A percentile compares a stretch with the other conserved stretches of the same genome.
Conservation (phyloP, 2,329 filamentous ascomycete species). For the Alternaria ethzedia region DNA sequence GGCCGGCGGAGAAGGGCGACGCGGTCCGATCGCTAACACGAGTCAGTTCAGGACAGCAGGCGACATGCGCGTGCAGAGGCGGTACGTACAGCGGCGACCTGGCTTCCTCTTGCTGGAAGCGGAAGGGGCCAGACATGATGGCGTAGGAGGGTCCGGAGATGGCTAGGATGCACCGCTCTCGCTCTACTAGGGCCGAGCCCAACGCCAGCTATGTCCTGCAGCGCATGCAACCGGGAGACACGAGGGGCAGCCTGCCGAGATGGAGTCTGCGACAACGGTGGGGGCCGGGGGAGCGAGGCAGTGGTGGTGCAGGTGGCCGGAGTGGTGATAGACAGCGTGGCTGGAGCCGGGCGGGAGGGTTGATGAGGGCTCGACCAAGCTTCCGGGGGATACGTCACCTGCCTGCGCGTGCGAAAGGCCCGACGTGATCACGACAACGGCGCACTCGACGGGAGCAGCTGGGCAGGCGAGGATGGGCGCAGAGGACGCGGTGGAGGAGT, state of each 20-base stretch:
- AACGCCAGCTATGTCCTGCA: constrained; percentile 6
- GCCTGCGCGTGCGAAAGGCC: constrained; percentile 2
- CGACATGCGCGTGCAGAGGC: not conserved
- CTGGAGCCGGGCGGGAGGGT: constrained; percentile 5
- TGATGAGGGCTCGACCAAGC: constrained; percentile 9
- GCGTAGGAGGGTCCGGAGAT: not conserved
- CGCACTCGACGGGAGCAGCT: not conserved
- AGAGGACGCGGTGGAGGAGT: not conserved
- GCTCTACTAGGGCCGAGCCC: constrained; percentile 25
- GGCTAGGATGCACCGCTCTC: not conserved
- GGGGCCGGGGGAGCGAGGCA: not conserved
- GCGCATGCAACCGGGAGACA: constrained; percentile 23
- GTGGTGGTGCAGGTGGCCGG: not conserved
- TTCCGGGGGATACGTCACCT: constrained; percentile 19
- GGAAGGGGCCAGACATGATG: constrained; percentile 51
- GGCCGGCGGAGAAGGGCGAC: constrained; percentile 38
- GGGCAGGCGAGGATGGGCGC: not conserved
- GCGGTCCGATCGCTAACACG: constrained; percentile 35
- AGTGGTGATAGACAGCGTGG: constrained; percentile 3
- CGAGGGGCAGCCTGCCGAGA: not conserved
- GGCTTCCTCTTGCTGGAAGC: constrained; percentile 45
- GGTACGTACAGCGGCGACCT: constrained; percentile 49
- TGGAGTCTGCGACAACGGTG: not conserved
- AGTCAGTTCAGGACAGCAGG: constrained; percentile 15
- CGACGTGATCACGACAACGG: not conserved